Base-by-base conservation (phyloP, 208 protist species). In the Trypanosoma melophagium region DNA sequence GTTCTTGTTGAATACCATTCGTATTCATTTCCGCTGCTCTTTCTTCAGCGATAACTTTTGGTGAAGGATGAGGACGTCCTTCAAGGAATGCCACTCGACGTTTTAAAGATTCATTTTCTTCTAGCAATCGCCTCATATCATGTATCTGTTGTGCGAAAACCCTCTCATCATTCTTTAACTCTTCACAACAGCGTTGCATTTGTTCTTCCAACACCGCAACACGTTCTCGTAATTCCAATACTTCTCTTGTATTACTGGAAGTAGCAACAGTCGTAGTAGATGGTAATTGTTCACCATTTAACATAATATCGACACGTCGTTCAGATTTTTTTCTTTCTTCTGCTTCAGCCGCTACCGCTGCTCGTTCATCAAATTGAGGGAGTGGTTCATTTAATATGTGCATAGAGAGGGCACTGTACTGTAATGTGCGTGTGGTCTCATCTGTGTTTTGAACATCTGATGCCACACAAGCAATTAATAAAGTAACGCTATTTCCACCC, bases 351-450 rank as follows among this genome's bases (percentile, higher is more conserved):
- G 74, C 7, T 31, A 62, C 40, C 58, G 63, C 38, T 68, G 70
- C 40, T 83, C 63, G 58, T 2, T 72, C 69, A 19, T 80, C 74
- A 66, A 81, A 89, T 63, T 84, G 62, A 35, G 67, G 75, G 7
- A 86, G 21, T 0, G 90, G 87, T 13, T 67, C 79, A 56, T 98
- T 98, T 41, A 95, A 51, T 56, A 98, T 89, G 47, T 95, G 86
- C 58, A 91, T 71, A 2, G 95, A 91, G 17, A 96, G 51, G 40
- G 94, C 81, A 61, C 95, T 96, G 79, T 98, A 98, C 76, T 98
- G 79, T 25, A 98, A 66, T 1, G 96, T 97, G 5, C 93, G 89
- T 52, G 86, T 54, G 22, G 90, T 96, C 63, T 98, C 93, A 24
- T 96, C 94, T 12, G 53, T 66, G 65, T 93, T 92, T 45, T 71